Evolutionary conservation across 495 filamentous ascomycete genomes (phyloP), one percentile per base, ranked within the genome.

Genomic region (Penicillium paxilli): DNA sequence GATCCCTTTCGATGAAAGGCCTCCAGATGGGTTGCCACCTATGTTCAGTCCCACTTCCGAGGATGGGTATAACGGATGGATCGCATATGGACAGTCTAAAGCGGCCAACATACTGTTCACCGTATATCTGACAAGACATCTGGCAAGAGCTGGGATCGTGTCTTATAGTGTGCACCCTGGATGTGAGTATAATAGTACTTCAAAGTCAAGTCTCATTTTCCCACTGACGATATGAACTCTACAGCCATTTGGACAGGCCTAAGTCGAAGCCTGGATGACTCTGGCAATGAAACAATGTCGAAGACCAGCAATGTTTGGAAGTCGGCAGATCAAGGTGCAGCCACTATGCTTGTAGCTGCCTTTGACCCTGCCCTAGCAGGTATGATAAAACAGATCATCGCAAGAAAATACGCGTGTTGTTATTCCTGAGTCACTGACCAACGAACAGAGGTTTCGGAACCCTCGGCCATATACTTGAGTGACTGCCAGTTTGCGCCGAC

Each of bases 21-120:
- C 61, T 4, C 54, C 58, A 0, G 42, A 48, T 20, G 42, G 40
- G 5, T 30, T 64, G 14, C 48, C 57, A 42, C 45, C 58, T 2
- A 57, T 54, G 47, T 63, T 60, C 21, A 57, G 44, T 40, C 25
- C 52, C 3, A 42, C 44, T 4, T n/a, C 58, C 32, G 60, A n/a
- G n/a, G n/a, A 50, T 30, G 60, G 60, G 17, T 63, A 64, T 40
- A 60, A 51, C 44, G 55, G 66, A 5, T 77, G 66, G 63, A 28
- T 62, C 21, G 76, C 80, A 17, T 93, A 92, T 65, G 78, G 73
- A 3, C 79, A 88, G 49, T 81, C 79, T 47, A 87, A 86, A 66
- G 78, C 82, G 26, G 84, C 82, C 22, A 87, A 85, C 51, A 72
- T 86, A n/a, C 52, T 86, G 35, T 83, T 84, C 45, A 79, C 81